A percentile compares a stretch with the other conserved stretches of the same genome.
These are phyloP conservation scores for Forsythia suspensa DNA, from an alignment of 257 asterid genomes.

Conservation along the genomic window DNA sequence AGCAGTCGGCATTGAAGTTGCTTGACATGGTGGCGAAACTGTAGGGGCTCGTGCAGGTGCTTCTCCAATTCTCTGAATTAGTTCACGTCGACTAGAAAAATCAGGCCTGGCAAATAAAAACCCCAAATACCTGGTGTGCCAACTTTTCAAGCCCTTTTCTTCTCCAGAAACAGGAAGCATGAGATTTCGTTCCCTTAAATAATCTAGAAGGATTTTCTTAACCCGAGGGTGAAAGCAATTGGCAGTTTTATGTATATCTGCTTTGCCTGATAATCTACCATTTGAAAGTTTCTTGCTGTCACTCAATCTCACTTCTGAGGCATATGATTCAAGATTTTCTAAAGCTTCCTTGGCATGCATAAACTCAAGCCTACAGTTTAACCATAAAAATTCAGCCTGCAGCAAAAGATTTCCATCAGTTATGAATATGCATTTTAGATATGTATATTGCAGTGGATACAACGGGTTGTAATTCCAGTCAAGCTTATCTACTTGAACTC, in stretches of 20 bases:
- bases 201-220: constrained; percentile 56
- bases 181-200: constrained; percentile 49
- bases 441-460: not conserved
- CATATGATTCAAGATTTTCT: constrained; percentile 42
- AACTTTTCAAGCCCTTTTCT: constrained; percentile 33
- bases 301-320: constrained; percentile 29
- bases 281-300: constrained; percentile 21
- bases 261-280: constrained; percentile 31
- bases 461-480: not conserved
- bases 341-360: constrained; percentile 47
- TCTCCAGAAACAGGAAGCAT: constrained; percentile 46
- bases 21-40: constrained; percentile 22
- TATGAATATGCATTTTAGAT: constrained; percentile 20
- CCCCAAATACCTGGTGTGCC: constrained; percentile 45
- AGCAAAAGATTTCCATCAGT: constrained; percentile 25
- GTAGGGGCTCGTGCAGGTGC: constrained; percentile 34
- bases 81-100: constrained; percentile 55
- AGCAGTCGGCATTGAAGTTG: constrained; percentile 20
- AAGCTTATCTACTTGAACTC: not conserved
- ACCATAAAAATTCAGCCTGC: constrained; percentile 73
- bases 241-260: constrained; percentile 27
- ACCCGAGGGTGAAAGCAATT: constrained; percentile 48
- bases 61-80: constrained; percentile 43
- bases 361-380: constrained; percentile 63
- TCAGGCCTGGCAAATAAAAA: constrained; percentile 24